These are phyloP conservation scores for Lavandula angustifolia DNA, from an alignment of 257 asterid species.

Conservation along the genomic window DNA sequence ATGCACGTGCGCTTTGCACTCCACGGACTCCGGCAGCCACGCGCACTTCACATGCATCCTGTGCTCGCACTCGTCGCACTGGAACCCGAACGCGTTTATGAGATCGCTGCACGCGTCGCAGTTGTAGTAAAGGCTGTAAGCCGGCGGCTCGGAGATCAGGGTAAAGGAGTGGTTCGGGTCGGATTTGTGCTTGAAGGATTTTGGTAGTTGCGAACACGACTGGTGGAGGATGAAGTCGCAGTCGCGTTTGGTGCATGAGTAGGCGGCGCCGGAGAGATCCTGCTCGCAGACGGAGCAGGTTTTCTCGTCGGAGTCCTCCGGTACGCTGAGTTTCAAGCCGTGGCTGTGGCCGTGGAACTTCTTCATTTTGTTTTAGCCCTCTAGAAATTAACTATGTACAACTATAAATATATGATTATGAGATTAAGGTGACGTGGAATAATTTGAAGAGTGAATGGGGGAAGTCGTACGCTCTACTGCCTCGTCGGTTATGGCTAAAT, in stretches of 20 bases:
- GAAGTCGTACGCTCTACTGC: too few species aligned
- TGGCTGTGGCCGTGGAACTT: slow-evolving; percentile 14
- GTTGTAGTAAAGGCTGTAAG: slow-evolving; percentile 26
- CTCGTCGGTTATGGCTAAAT: too few species aligned
- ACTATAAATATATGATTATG: too few species aligned
- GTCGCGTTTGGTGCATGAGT: slow-evolving; percentile 38
- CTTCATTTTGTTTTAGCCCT: not conserved
- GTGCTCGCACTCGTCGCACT: slow-evolving; percentile 38
- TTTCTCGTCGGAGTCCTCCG: not conserved
- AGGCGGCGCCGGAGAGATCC: slow-evolving; percentile 29
- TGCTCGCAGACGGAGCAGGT: slow-evolving; percentile 34
- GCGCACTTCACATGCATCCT: slow-evolving; percentile 52
- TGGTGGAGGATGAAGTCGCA: slow-evolving; percentile 49
- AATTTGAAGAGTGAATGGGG: too few species aligned
- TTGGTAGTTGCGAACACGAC: slow-evolving; percentile 43
- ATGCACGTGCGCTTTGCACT: slow-evolving; percentile 44
- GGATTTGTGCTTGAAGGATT: slow-evolving; percentile 34
- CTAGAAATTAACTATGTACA: too few species aligned
- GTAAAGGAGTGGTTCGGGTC: slow-evolving; percentile 38
- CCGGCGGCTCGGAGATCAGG: slow-evolving; percentile 37
- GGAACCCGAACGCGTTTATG: slow-evolving; percentile 36
- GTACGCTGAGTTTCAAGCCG: not conserved
- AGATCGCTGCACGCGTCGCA: slow-evolving; percentile 41
- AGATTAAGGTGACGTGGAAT: too few species aligned
- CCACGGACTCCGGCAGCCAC: slow-evolving; percentile 41